Evolutionary conservation across 108 stramenopile species (phyloP).

Genomic region (Skeletonema grethae): DNA sequence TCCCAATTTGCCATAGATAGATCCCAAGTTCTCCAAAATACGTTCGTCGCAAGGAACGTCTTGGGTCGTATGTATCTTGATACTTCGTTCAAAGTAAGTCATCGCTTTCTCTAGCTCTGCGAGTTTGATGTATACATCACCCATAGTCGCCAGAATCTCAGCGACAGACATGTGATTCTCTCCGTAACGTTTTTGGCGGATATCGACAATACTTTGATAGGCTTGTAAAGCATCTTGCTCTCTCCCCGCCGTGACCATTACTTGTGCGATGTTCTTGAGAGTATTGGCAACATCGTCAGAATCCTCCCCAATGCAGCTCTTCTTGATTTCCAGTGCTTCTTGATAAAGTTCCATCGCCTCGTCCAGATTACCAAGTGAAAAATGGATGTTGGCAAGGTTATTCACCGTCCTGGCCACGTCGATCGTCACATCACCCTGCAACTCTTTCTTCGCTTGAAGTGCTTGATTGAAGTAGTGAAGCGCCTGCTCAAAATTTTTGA

Average conservation of each 20-base stretch:
- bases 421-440: slow-evolving; percentile 42
- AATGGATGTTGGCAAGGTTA: slow-evolving; percentile 57
- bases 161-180: slow-evolving; percentile 51
- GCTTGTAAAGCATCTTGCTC: slow-evolving; percentile 47
- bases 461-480: slow-evolving; percentile 53
- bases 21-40: slow-evolving; percentile 48
- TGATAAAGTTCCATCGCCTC: slow-evolving; percentile 53
- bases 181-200: slow-evolving; percentile 43
- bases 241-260: slow-evolving; percentile 48
- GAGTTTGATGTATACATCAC: slow-evolving; percentile 52
- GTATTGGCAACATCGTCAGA: slow-evolving; percentile 52
- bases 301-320: slow-evolving; percentile 43
- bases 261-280: slow-evolving; percentile 54
- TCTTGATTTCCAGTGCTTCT: slow-evolving; percentile 50
- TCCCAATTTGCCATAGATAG: slow-evolving; percentile 51
- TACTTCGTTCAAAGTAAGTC: slow-evolving; percentile 48
- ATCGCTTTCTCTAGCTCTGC: slow-evolving; percentile 43
- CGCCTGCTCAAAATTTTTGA: slow-evolving; percentile 44
- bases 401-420: slow-evolving; percentile 51
- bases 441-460: slow-evolving; percentile 39
- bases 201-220: slow-evolving; percentile 43
- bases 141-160: slow-evolving; percentile 46
- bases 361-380: slow-evolving; percentile 44
- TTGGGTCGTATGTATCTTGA: slow-evolving; percentile 41
- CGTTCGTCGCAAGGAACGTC: slow-evolving; percentile 34